phyloP scores from a whole-genome alignment of 2,329 filamentous ascomycete species.

The Colletotrichum salicis region DNA sequence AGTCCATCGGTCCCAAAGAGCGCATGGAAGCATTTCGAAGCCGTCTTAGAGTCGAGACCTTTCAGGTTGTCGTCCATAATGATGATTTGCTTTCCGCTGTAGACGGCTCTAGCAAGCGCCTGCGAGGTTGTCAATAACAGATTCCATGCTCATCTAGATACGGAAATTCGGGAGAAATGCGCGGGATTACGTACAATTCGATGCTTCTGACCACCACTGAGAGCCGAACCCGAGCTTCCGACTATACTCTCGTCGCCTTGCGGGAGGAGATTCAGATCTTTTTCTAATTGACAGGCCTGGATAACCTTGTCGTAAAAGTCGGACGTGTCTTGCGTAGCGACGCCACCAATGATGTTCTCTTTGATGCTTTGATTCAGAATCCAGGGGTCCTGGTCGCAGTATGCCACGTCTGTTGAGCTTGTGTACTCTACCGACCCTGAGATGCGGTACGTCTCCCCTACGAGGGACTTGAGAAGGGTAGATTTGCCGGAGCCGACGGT shows the following conservation, averaged over 20 bases:
- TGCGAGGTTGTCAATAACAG: not conserved
- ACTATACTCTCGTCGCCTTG: conserved; percentile 5
- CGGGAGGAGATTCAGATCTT: not conserved
- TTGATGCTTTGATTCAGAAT: conserved; percentile 43
- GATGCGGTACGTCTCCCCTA: conserved; percentile 41
- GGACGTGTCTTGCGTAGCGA: conserved; percentile 32
- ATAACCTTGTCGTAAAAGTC: conserved; percentile 45
- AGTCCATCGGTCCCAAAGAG: not conserved
- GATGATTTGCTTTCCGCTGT: conserved; percentile 20
- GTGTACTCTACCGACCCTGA: conserved; percentile 29
- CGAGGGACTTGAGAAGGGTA: conserved; percentile 45
- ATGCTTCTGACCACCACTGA: conserved; percentile 28
- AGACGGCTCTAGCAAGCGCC: conserved; percentile 23
- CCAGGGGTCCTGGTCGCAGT: conserved; percentile 44
- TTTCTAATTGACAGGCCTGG: conserved; percentile 14
- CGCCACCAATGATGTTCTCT: conserved; percentile 15
- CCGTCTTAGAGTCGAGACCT: conserved; percentile 24
- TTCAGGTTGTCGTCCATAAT: conserved; percentile 29
- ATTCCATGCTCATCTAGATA: not conserved
- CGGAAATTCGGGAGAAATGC: too few relatives aligned
- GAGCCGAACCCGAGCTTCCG: conserved; percentile 11
- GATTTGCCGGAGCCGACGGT: conserved; percentile 49
- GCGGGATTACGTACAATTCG: not conserved
- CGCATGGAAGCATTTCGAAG: conserved; percentile 12
- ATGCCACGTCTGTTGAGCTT: conserved; percentile 36